Conservation (phyloP, 495 filamentous ascomycete species). For the Aspergillus carlsbadensis region DNA sequence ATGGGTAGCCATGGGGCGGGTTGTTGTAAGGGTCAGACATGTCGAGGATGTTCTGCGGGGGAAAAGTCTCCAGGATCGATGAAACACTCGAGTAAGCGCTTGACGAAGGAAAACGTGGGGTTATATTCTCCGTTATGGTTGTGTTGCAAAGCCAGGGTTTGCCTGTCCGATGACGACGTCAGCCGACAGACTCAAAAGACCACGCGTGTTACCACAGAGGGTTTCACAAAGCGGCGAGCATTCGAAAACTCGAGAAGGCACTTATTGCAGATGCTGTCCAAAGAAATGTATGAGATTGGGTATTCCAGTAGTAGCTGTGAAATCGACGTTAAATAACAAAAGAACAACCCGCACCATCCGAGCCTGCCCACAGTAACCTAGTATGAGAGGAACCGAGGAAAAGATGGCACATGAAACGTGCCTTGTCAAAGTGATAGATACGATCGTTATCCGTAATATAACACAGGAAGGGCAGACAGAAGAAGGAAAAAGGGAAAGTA, state of each 20-base stretch:
- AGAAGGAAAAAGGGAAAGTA: constrained; percentile 6
- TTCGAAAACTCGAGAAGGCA: too few species aligned
- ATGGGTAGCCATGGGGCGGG: constrained; percentile 9
- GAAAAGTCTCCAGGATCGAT: neutral
- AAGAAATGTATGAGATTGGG: neutral
- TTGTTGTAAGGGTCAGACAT: constrained; percentile 18
- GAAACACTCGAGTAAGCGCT: neutral
- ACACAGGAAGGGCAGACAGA: neutral
- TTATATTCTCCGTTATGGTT: neutral
- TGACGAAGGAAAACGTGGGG: neutral
- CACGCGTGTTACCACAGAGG: too few species aligned
- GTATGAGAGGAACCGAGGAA: neutral
- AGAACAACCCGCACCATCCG: neutral
- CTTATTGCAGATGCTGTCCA: neutral
- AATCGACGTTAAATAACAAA: neutral
- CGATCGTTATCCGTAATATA: constrained; percentile 1
- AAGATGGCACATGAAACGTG: neutral
- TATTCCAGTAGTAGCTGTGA: neutral
- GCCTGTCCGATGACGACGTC: neutral
- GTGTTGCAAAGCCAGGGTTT: neutral
- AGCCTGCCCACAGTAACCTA: constrained; percentile 3
- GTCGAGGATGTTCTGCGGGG: neutral
- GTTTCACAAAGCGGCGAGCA: too few species aligned
- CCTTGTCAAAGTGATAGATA: neutral
- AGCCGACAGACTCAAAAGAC: neutral